These are phyloP conservation scores for Chernovozyma aurita DNA, from an alignment of 1,139 yeast species.

Conservation along the genomic window DNA sequence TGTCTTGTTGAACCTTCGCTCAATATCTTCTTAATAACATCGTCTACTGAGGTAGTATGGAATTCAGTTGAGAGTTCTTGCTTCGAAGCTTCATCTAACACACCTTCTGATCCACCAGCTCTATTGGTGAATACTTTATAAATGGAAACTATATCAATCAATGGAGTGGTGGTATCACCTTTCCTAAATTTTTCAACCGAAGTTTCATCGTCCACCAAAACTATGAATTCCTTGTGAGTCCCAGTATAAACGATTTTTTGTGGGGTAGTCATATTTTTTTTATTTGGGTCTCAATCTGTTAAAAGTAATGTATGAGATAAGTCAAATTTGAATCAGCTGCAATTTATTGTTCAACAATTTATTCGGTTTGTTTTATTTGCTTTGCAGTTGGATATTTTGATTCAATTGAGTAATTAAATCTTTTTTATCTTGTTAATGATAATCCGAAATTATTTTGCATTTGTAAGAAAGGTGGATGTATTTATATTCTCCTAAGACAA, in stretches of 20 bases:
- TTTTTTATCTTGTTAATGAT: too few species aligned
- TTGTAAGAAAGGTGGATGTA: too few species aligned
- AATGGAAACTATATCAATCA: conserved; percentile 60
- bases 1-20: conserved; percentile 50
- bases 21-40: conserved; percentile 51
- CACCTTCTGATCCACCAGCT: conserved; percentile 69
- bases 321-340: neutral
- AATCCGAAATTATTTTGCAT: too few species aligned
- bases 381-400: neutral
- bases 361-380: neutral
- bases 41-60: conserved; percentile 47
- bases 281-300: too few species aligned
- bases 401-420: neutral
- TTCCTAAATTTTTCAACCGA: conserved; percentile 45
- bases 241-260: conserved; percentile 67
- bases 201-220: conserved; percentile 56
- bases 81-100: conserved; percentile 69
- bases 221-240: conserved; percentile 53
- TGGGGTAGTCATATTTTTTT: conserved; percentile 20
- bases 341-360: neutral
- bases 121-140: conserved; percentile 61
- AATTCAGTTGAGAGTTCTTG: conserved; percentile 62
- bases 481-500: too few species aligned
- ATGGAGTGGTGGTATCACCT: conserved; percentile 52
- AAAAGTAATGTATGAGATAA: neutral